A percentile compares a stretch with the other conserved stretches of the same genome.
These are phyloP conservation scores for Phytopythium kandeliae DNA, from an alignment of 352 stramenopile genomes.

Conservation along the genomic window DNA sequence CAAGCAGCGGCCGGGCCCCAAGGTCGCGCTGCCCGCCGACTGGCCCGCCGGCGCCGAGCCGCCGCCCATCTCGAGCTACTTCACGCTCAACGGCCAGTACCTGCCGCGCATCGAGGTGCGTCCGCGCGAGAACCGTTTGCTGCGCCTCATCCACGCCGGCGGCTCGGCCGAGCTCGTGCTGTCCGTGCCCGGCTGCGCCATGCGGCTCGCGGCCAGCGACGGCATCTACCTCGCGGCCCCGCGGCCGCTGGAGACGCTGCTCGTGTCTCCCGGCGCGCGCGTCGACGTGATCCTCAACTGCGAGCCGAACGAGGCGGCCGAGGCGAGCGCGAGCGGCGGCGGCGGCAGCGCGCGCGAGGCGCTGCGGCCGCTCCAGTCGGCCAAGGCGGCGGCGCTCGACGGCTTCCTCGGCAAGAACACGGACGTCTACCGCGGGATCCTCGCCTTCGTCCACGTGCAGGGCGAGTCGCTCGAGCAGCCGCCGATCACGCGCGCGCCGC, in stretches of 20 bases:
- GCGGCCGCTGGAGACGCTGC: slow-evolving; percentile 28
- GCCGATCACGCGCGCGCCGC: slow-evolving; percentile 23
- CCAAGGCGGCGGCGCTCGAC: slow-evolving; percentile 28
- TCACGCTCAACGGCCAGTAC: slow-evolving; percentile 68
- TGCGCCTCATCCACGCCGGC: slow-evolving; percentile 61
- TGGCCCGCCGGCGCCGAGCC: slow-evolving; percentile 6
- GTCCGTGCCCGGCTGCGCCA: slow-evolving; percentile 49
- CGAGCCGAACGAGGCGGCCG: slow-evolving; percentile 12
- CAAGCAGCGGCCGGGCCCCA: slow-evolving; percentile 16
- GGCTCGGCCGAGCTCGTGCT: slow-evolving; percentile 47
- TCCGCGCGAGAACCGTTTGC: slow-evolving; percentile 44
- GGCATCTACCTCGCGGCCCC: slow-evolving; percentile 46
- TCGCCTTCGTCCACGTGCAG: slow-evolving; percentile 58
- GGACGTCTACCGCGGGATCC: slow-evolving; percentile 50
- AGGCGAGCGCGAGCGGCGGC: too few relatives aligned
- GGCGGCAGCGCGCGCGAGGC: slow-evolving; percentile 11
- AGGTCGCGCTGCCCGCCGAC: slow-evolving; percentile 22
- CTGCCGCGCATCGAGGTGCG: slow-evolving; percentile 51
- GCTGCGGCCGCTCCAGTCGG: slow-evolving; percentile 52
- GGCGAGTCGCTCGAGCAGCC: slow-evolving; percentile 24
- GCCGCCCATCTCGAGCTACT: slow-evolving; percentile 47
- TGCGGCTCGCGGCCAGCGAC: slow-evolving; percentile 47
- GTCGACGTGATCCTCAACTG: slow-evolving; percentile 62
- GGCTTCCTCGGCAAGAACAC: slow-evolving; percentile 47
- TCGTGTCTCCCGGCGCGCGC: slow-evolving; percentile 54